Conservation (phyloP, 345 rosid genomes). For the Kandelia obovata region DNA sequence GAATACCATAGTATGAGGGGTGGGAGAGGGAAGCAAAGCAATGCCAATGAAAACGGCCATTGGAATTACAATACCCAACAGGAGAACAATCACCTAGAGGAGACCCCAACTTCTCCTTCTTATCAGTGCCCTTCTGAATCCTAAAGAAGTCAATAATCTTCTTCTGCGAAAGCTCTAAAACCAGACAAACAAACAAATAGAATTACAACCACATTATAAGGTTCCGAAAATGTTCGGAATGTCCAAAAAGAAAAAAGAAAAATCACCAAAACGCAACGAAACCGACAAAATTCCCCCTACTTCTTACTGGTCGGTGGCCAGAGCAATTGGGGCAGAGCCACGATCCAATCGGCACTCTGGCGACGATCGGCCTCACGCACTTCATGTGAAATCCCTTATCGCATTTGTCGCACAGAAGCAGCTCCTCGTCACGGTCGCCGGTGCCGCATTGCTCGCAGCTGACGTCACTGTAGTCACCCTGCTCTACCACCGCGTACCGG, state of each 20-base stretch:
- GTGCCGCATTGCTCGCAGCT: conserved; percentile 69
- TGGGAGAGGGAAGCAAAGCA: neutral
- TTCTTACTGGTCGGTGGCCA: conserved; percentile 70
- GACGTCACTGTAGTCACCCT: conserved; percentile 42
- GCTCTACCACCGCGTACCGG: conserved; percentile 35
- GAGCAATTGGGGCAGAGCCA: conserved; percentile 75
- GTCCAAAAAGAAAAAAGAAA: neutral
- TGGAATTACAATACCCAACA: neutral
- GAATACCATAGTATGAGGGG: too few species aligned
- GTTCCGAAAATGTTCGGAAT: neutral
- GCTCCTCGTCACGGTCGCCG: conserved; percentile 67
- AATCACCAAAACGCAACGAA: conserved; percentile 14
- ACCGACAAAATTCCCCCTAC: conserved; percentile 41
- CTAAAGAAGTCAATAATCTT: conserved; percentile 77
- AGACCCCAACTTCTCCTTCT: conserved; percentile 26
- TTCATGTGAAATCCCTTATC: conserved; percentile 88
- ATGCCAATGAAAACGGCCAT: neutral
- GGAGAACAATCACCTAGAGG: conserved; percentile 46
- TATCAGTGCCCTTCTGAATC: conserved; percentile 47
- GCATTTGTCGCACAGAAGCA: conserved; percentile 79
- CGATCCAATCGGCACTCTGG: conserved; percentile 69
- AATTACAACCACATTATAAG: conserved; percentile 17
- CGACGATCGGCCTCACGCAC: conserved; percentile 80
- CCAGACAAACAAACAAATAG: conserved; percentile 1
- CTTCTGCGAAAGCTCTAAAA: conserved; percentile 72